These are phyloP conservation scores for Steccherinum ochraceum DNA, from an alignment of 768 basidiomycete genomes.

Conservation along the genomic window DNA sequence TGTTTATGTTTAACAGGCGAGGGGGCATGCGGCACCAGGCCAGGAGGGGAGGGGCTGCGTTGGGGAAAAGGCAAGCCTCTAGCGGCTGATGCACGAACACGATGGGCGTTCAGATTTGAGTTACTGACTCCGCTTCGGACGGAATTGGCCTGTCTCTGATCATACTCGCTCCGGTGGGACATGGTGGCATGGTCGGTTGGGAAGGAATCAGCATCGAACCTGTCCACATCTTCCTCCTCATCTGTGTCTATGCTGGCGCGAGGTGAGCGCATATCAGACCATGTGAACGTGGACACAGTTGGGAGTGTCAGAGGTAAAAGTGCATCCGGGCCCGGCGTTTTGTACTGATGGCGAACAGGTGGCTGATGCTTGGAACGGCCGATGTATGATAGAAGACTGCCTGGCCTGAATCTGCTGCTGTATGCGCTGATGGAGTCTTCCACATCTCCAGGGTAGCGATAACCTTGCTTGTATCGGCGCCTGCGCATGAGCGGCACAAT, in stretches of 20 bases:
- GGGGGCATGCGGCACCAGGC: slow-evolving; percentile 12
- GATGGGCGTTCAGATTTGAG: background rate
- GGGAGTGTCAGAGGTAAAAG: slow-evolving; percentile 16
- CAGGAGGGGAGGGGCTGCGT: slow-evolving; percentile 19
- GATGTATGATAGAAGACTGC: background rate
- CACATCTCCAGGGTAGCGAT: background rate
- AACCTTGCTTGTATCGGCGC: background rate
- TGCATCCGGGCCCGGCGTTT: slow-evolving; percentile 17
- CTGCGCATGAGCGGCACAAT: slow-evolving; percentile 14
- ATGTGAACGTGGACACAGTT: slow-evolving; percentile 21
- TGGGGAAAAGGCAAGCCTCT: slow-evolving; percentile 10
- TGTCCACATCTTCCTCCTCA: slow-evolving; percentile 9
- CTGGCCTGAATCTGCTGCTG: background rate
- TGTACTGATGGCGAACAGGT: slow-evolving; percentile 7
- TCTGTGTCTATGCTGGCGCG: slow-evolving; percentile 13
- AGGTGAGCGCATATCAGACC: slow-evolving; percentile 19
- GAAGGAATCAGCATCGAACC: slow-evolving; percentile 9
- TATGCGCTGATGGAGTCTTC: background rate
- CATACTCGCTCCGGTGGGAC: slow-evolving; percentile 14
- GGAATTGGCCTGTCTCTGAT: background rate
- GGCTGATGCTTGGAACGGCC: background rate
- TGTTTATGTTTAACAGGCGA: background rate
- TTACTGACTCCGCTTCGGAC: background rate
- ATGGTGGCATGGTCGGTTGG: slow-evolving; percentile 16
- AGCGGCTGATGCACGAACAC: slow-evolving; percentile 3